Conservation (phyloP, 75 land plant genomes). For the Gnetum montanum region DNA sequence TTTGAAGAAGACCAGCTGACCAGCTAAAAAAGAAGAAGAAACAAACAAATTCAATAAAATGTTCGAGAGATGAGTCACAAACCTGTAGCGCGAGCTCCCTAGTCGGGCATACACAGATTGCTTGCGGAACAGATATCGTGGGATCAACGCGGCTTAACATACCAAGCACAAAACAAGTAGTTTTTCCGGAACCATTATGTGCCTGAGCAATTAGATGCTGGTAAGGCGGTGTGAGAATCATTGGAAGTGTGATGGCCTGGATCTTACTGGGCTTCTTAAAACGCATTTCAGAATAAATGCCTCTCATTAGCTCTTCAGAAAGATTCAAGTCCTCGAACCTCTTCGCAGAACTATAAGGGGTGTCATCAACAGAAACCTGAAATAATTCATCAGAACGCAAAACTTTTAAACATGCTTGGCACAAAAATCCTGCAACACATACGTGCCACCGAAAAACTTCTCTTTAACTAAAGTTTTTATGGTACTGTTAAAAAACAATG, state of each 20-base stretch:
- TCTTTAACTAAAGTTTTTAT: too few relatives aligned
- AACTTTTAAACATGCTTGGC: too few relatives aligned
- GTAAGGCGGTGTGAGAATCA: conserved; percentile 85
- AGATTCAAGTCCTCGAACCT: conserved; percentile 69
- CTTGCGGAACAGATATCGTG: conserved; percentile 57
- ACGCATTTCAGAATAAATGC: conserved; percentile 62
- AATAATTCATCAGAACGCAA: too few relatives aligned
- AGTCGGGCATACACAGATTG: conserved; percentile 89
- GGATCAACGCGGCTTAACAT: conserved; percentile 93
- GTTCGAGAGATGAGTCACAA: too few relatives aligned
- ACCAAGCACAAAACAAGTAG: conserved; percentile 92
- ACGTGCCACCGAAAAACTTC: too few relatives aligned
- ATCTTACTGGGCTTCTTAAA: conserved; percentile 87
- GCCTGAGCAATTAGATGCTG: conserved; percentile 85
- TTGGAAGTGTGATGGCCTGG: conserved; percentile 80
- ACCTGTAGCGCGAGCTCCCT: conserved; percentile 90
- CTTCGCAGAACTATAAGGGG: conserved; percentile 62
- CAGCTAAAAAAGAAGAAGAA: too few relatives aligned
- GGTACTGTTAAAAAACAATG: too few relatives aligned
- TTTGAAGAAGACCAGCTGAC: too few relatives aligned
- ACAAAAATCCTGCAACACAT: too few relatives aligned
- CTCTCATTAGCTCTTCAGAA: conserved; percentile 43
- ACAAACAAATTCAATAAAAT: too few relatives aligned
- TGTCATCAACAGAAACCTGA: conserved; percentile 50
- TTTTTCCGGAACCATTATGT: conserved; percentile 97